phyloP scores from a whole-genome alignment of 2,329 filamentous ascomycete genomes.

The Colletotrichum paranaense region DNA sequence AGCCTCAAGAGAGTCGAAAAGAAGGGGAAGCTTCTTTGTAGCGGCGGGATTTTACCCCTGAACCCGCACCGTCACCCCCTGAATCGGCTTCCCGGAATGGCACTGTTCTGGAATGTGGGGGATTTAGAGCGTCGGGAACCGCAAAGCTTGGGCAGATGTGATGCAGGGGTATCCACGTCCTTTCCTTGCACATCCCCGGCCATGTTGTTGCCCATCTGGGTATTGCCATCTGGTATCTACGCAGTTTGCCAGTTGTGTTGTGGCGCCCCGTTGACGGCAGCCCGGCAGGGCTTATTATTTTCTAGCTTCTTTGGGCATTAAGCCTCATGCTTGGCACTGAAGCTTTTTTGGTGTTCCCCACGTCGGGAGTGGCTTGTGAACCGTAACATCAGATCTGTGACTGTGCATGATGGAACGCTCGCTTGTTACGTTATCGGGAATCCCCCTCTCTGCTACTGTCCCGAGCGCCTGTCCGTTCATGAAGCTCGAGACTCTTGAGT shows the following conservation, averaged over 20 bases:
- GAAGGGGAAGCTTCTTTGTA: not conserved
- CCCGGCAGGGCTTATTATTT: conserved; percentile 12
- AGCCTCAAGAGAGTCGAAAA: not conserved
- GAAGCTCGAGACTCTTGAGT: not conserved
- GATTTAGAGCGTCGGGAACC: conserved; percentile 13
- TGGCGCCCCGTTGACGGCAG: not conserved
- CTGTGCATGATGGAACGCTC: not conserved
- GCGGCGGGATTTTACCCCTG: not conserved
- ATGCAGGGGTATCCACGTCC: conserved; percentile 4
- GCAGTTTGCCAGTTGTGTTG: not conserved
- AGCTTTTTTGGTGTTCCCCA: not conserved
- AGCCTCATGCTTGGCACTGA: conserved; percentile 14
- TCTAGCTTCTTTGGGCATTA: not conserved
- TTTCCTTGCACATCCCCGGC: not conserved
- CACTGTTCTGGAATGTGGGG: conserved; percentile 23
- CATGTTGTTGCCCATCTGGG: not conserved
- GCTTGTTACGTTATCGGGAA: conserved; percentile 1
- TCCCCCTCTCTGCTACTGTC: not conserved
- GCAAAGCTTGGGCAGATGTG: conserved; percentile 18
- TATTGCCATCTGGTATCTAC: not conserved
- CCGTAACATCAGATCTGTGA: not conserved
- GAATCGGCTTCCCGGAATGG: not conserved
- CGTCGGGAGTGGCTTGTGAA: not conserved
- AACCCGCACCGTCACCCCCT: not conserved
- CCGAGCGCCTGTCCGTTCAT: not conserved